Evolutionary conservation across 225 moss, liverwort and hornwort species (phyloP).

Genomic region (Anthoceros angustus): DNA sequence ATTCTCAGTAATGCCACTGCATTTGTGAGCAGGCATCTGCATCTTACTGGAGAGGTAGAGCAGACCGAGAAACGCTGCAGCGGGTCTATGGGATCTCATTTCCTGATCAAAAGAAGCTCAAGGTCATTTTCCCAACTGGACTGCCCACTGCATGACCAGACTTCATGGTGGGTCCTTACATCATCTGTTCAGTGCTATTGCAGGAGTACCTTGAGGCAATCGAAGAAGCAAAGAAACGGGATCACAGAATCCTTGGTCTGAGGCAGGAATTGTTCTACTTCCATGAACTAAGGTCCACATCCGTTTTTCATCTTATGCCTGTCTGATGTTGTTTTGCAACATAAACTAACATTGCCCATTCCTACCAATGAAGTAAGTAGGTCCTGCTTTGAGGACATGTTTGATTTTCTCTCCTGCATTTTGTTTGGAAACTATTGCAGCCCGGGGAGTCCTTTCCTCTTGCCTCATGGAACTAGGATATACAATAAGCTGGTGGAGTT

Average conservation of each 20-base stretch:
- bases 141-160: background rate
- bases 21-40: constrained; percentile 53
- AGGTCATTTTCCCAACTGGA: constrained; percentile 18
- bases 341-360: background rate
- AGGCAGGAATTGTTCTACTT: constrained; percentile 96
- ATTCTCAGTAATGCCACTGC: background rate
- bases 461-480: constrained; percentile 71
- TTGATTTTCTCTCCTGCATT: background rate
- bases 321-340: background rate
- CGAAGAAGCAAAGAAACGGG: constrained; percentile 93
- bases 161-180: background rate
- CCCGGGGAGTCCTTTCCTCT: constrained; percentile 85
- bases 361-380: background rate
- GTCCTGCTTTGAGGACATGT: background rate
- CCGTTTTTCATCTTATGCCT: background rate
- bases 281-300: constrained; percentile 57
- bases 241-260: constrained; percentile 75
- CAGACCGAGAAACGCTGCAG: constrained; percentile 80
- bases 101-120: constrained; percentile 69
- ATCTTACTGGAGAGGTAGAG: constrained; percentile 89
- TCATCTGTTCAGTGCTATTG: background rate
- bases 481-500: constrained; percentile 80
- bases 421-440: constrained; percentile 15
- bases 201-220: constrained; percentile 67
- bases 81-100: constrained; percentile 94